Conservation (phyloP, 371 early-diverging fungal genomes). For the Rhizomucor miehei region DNA sequence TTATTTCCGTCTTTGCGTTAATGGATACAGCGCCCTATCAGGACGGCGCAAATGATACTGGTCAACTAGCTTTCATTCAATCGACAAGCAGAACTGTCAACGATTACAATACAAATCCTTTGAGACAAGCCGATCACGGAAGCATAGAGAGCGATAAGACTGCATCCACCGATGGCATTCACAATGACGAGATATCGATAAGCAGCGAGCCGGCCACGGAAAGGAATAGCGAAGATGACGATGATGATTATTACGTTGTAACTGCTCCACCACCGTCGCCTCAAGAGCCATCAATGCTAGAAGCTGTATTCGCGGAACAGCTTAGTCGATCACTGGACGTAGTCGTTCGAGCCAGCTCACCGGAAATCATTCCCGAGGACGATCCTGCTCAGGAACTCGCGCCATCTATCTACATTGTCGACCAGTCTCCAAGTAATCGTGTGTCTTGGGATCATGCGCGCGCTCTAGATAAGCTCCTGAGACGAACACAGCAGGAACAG, state of each 20-base stretch:
- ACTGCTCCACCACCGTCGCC: slow-evolving; percentile 18
- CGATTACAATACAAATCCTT: too few relatives aligned
- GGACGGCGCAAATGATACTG: too few relatives aligned
- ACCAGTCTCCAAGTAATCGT: not conserved
- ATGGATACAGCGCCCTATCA: not conserved
- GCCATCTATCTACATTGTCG: not conserved
- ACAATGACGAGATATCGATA: too few relatives aligned
- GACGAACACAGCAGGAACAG: slow-evolving; percentile 9
- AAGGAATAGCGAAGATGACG: slow-evolving; percentile 7
- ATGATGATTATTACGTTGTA: slow-evolving; percentile 10
- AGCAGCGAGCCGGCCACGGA: not conserved
- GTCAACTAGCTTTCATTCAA: not conserved
- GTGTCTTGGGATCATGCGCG: slow-evolving; percentile 12
- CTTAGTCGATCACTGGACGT: slow-evolving; percentile 12
- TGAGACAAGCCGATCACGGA: not conserved
- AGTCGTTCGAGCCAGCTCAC: slow-evolving; percentile 3
- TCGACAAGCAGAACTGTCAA: not conserved
- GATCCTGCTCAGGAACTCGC: not conserved
- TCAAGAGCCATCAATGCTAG: slow-evolving; percentile 17
- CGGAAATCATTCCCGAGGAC: not conserved
- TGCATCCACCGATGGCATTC: too few relatives aligned
- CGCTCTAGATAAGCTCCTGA: slow-evolving; percentile 11
- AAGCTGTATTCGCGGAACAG: slow-evolving; percentile 17
- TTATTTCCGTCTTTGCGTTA: too few relatives aligned
- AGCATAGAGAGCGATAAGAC: slow-evolving; percentile 1